Base-by-base conservation (phyloP, 495 filamentous ascomycete species). In the Neurospora sp. region DNA sequence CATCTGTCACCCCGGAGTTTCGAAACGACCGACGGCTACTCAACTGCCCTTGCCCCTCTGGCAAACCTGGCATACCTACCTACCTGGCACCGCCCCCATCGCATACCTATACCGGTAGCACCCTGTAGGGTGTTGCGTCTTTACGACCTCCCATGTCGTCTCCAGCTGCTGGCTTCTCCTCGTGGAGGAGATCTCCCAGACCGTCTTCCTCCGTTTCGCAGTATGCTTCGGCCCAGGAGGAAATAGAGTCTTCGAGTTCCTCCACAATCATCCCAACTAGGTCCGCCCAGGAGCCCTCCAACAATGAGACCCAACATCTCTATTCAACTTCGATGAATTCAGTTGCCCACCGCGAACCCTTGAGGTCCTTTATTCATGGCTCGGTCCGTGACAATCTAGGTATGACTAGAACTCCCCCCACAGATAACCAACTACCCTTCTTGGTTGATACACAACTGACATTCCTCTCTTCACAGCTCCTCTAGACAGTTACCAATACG, bases 321-420 rank as follows among this genome's bases (percentile, higher is more conserved):
- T 82, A 81, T 39, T 82, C 53, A 37, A 18, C 83, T 40, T 84
- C 83, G 37, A 73, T 83, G 20, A 79, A 79, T 37, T 82, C 83
- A 16, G 69, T 77, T 22, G 77, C 27, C 69, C 86, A 91, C 74
- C 85, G 90, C 77, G 91, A 91, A 42, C 92, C 92, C 8, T 89
- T 88, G 48, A 87, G 93, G 71, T 95, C 93, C 5, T 96, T 92
- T 74, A 90, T 92, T 71, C 92, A 94, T 73, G 88, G 92, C 40
- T 90, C 92, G 6, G 85, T 91, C 46, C 88, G 91, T 74, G 88
- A 87, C 39, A 78, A 86, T 73, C 81, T 86, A 75, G 90, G 92
- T 94, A 82, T 73, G 85, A 72, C 46, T 44, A 22, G 68, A 70
- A 59, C 27, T 27, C 42, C 40, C 40, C 73, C 77, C 80, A 78